These are phyloP conservation scores for Cladophialophora carrionii DNA, from an alignment of 2,329 filamentous ascomycete genomes.

Conservation along the genomic window DNA sequence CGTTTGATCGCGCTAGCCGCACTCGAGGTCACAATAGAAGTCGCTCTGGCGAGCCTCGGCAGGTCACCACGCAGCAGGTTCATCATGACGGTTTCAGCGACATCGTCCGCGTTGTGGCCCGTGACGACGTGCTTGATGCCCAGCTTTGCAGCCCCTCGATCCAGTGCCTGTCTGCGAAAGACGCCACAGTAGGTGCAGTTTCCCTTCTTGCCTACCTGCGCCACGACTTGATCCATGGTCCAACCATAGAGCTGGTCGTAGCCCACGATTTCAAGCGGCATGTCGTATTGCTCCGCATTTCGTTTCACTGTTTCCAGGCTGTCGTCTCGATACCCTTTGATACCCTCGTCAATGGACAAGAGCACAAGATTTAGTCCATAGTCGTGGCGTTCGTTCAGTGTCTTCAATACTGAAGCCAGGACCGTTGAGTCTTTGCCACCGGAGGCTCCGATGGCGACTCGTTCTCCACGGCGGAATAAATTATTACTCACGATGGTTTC, in stretches of 20 bases:
- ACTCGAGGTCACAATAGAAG: constrained; percentile 82
- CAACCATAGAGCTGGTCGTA: constrained; percentile 95
- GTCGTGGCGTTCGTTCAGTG: constrained; percentile 83
- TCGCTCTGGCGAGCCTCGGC: constrained; percentile 81
- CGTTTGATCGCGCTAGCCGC: constrained; percentile 85
- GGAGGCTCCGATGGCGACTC: constrained; percentile 90
- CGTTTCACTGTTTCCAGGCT: constrained; percentile 94
- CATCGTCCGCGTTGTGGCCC: constrained; percentile 95
- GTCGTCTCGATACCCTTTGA: constrained; percentile 95
- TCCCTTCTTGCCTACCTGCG: constrained; percentile 93
- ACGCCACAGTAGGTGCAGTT: constrained; percentile 99
- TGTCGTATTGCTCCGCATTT: constrained; percentile 86
- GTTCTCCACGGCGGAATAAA: constrained; percentile 83
- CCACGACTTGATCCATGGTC: constrained; percentile 99
- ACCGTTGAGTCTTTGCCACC: constrained; percentile 98
- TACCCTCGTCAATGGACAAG: constrained; percentile 93
- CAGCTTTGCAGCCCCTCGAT: constrained; percentile 84
- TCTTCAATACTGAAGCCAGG: constrained; percentile 90
- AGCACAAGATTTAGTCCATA: constrained; percentile 86
- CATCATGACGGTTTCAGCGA: constrained; percentile 97
- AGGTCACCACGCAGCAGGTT: constrained; percentile 90
- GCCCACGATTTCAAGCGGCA: constrained; percentile 88
- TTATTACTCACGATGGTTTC: constrained; percentile 81
- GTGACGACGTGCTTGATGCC: constrained; percentile 93
- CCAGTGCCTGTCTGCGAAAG: constrained; percentile 89